Base-by-base conservation (phyloP, 306 rosid genomes). In the Rosa persica region DNA sequence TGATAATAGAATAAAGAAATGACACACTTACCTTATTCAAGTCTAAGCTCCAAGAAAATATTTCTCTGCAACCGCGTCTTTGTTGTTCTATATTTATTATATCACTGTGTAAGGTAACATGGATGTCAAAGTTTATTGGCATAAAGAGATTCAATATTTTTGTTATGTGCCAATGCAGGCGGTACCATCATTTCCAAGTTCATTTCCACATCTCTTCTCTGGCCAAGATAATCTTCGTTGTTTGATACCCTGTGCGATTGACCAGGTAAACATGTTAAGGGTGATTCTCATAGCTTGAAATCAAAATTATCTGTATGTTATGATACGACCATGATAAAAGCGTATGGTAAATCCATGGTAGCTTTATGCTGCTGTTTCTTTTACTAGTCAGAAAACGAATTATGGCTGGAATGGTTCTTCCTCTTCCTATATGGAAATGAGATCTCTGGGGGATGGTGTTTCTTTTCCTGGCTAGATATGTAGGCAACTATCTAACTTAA, bases 161-260 rank as follows among this genome's bases (percentile, higher is more conserved):
- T 72, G 20, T 42, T 72, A 62, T 78, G 74, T 82, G 52, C 68
- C 74, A 44, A 43, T 87, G 89, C 93, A 95, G 99, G 98, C 98
- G 4, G 99, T 81, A 77, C 98, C 99, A 61, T 93, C 98, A 78
- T 95, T 95, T 89, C 98, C 99, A 23, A 95, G 91, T 82, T 95
- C 99, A 58, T 95, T 93, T 84, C 98, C 99, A 70, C 98, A 93
- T 83, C 87, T 95, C 69, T 95, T 95, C 83, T 43, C 89, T 75
- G 98, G 94, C 72, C 84, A 83, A 80, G 91, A 91, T 47, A 85
- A 93, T 80, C 90, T 87, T 39, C 88, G 94, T n/a, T 95, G 98
- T 86, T 84, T 95, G 70, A 89, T 95, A 83, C 99, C 99, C 78
- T 95, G 98, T 67, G 98, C 99, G 4, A 90, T 95, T 73, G 98